Evolutionary conservation across 441 rosid genomes (phyloP).

Genomic region (Gossypium gossypioides): DNA sequence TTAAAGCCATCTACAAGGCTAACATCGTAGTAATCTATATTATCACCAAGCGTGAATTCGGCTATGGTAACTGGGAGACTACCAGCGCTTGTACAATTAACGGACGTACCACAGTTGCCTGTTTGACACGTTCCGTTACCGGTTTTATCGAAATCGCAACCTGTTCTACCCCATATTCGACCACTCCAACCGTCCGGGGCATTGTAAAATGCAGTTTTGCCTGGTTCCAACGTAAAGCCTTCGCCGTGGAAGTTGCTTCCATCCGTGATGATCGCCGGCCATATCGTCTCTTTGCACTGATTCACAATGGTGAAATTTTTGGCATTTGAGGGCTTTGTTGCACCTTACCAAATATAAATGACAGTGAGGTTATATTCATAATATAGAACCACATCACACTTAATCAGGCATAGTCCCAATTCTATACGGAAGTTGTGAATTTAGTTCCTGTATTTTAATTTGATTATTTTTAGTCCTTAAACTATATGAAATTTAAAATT

Average conservation of each 20-base stretch:
- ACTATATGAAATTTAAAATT: no score
- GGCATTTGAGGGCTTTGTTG: conserved; percentile 19
- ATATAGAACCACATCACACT: background rate
- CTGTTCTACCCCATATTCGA: conserved; percentile 63
- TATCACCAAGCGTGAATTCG: conserved; percentile 44
- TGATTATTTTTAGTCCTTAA: no score
- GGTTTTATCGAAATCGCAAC: conserved; percentile 31
- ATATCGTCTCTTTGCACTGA: conserved; percentile 46
- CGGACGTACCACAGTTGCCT: conserved; percentile 37
- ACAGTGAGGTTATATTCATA: background rate
- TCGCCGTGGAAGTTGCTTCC: conserved; percentile 20
- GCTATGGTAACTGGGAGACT: conserved; percentile 41
- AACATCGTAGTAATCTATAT: conserved; percentile 40
- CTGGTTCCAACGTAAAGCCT: conserved; percentile 30
- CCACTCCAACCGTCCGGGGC: conserved; percentile 44
- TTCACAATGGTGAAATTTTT: conserved; percentile 41
- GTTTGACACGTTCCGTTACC: conserved; percentile 39
- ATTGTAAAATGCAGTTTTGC: conserved; percentile 25
- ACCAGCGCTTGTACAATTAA: conserved; percentile 41
- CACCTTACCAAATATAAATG: conserved; percentile 9
- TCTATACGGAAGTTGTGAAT: no score
- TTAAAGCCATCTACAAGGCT: conserved; percentile 63
- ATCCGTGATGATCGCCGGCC: conserved; percentile 43
- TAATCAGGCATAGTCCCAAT: no score
- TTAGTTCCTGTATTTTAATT: no score